Conservation (phyloP, 2,329 filamentous ascomycete genomes). For the Fusarium tricinctum region DNA sequence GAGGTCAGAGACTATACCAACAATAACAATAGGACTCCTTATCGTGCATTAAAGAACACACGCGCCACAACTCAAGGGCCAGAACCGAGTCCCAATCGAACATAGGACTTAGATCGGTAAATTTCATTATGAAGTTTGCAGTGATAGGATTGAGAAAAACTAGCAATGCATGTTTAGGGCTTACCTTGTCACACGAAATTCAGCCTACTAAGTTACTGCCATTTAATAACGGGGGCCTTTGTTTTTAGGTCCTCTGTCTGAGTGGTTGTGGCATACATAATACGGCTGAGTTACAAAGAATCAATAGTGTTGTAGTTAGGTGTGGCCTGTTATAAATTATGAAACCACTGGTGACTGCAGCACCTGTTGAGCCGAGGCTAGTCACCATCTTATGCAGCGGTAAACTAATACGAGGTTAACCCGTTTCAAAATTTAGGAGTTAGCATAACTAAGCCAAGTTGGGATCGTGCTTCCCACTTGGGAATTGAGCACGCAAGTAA, state of each 20-base stretch:
- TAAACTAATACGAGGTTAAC: constrained; percentile 1
- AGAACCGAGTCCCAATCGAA: neutral
- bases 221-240: too few relatives aligned
- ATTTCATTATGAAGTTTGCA: neutral
- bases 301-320: neutral
- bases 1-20: too few relatives aligned
- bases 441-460: neutral
- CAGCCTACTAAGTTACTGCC: too few relatives aligned
- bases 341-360: too few relatives aligned
- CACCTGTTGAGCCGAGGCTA: neutral
- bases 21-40: too few relatives aligned
- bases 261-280: too few relatives aligned
- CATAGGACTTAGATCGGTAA: neutral
- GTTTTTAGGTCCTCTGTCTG: too few relatives aligned
- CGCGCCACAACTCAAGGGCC: too few relatives aligned
- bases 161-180: neutral
- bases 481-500: too few relatives aligned
- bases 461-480: neutral
- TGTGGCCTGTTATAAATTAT: neutral
- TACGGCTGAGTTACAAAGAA: neutral
- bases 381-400: constrained; percentile 3
- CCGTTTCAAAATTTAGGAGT: constrained; percentile 7
- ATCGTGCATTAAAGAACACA: too few relatives aligned
- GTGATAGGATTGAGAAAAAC: too few relatives aligned
- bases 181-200: neutral